phyloP scores from a whole-genome alignment of 1,284 basidiomycete genomes.

The Marasmius fiardii region DNA sequence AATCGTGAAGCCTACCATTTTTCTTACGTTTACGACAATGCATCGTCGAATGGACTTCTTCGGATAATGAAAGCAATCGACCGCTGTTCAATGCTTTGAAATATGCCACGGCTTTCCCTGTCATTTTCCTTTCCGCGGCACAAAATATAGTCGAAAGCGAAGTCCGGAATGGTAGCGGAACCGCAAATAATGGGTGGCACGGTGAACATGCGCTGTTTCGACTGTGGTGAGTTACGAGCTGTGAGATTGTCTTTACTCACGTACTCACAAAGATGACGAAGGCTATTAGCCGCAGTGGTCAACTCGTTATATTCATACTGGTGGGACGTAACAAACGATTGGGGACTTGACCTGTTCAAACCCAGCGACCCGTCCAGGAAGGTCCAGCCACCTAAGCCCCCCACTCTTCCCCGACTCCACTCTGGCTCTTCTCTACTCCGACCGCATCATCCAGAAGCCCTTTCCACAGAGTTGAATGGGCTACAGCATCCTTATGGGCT shows the following conservation, averaged over 20 bases:
- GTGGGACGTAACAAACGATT: constrained; percentile 99
- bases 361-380: constrained; percentile 22
- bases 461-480: constrained; percentile 15
- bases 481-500: constrained; percentile 64
- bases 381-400: constrained; percentile 33
- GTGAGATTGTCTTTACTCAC: constrained; percentile 3
- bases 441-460: constrained; percentile 12
- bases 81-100: constrained; percentile 95
- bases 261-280: constrained; percentile 25
- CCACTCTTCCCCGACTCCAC: constrained; percentile 46
- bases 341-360: constrained; percentile 84
- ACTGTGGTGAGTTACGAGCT: constrained; percentile 62
- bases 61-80: constrained; percentile 61
- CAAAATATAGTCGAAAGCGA: constrained; percentile 70
- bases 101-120: constrained; percentile 97
- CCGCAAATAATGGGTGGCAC: constrained; percentile 55
- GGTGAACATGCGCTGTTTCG: constrained; percentile 78
- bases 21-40: constrained; percentile 92
- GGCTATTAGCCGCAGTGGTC: constrained; percentile 82
- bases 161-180: constrained; percentile 43
- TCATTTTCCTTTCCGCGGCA: constrained; percentile 90
- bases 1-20: constrained; percentile 75
- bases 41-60: constrained; percentile 77
- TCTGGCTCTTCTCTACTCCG: constrained; percentile 27
- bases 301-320: constrained; percentile 97